phyloP scores from a whole-genome alignment of 2,329 filamentous ascomycete species.

The Aspergillus floridensis region DNA sequence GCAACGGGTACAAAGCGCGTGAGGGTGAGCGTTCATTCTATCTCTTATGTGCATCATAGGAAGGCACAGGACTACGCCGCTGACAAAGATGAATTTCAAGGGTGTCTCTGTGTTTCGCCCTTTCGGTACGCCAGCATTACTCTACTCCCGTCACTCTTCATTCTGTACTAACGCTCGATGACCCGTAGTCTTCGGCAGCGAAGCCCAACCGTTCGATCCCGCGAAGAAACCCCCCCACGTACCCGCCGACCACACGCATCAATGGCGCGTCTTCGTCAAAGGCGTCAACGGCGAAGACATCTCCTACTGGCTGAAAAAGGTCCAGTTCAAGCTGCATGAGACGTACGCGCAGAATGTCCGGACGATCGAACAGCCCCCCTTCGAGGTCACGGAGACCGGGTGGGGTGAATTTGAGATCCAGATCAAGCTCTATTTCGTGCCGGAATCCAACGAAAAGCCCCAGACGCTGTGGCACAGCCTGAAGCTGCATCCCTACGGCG shows the following conservation, averaged over 20 bases:
- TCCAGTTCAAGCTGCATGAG: slow-evolving; percentile 97
- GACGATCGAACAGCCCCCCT: slow-evolving; percentile 77
- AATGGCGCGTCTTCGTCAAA: slow-evolving; percentile 92
- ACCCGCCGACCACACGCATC: slow-evolving; percentile 90
- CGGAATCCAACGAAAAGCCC: slow-evolving; percentile 85
- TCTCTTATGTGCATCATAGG: not conserved
- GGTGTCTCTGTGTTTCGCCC: slow-evolving; percentile 49
- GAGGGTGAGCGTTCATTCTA: slow-evolving; percentile 35
- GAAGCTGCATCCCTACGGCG: slow-evolving; percentile 84
- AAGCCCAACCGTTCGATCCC: slow-evolving; percentile 75
- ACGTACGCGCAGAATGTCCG: slow-evolving; percentile 90
- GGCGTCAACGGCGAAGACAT: slow-evolving; percentile 87
- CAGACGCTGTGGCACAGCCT: slow-evolving; percentile 94
- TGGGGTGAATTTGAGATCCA: slow-evolving; percentile 99
- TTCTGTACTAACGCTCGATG: not conserved
- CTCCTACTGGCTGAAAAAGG: slow-evolving; percentile 92
- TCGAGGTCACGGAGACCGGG: slow-evolving; percentile 85
- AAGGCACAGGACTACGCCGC: slow-evolving; percentile 2
- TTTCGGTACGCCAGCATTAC: slow-evolving; percentile 36
- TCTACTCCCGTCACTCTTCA: not conserved
- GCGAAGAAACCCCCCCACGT: slow-evolving; percentile 70
- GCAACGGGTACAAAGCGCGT: slow-evolving; percentile 56
- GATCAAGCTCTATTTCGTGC: slow-evolving; percentile 89
- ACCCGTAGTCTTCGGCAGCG: slow-evolving; percentile 68
- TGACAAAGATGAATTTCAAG: slow-evolving; percentile 28